These are phyloP conservation scores for Panus rudis DNA, from an alignment of 768 basidiomycete species.

Conservation along the genomic window DNA sequence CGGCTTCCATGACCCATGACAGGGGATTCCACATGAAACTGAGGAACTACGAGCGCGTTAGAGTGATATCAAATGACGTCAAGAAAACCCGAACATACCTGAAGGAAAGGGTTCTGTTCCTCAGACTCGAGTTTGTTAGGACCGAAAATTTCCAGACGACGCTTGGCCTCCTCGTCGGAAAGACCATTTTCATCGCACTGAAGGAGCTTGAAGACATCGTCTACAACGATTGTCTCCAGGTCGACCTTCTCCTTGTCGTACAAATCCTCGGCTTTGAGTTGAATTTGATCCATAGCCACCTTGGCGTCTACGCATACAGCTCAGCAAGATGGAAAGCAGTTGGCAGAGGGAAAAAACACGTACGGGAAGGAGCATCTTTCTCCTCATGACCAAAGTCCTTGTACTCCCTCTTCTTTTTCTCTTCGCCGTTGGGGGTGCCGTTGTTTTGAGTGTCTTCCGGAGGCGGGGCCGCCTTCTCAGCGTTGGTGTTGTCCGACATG, in stretches of 20 bases:
- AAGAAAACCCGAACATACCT: slow-evolving; percentile 37
- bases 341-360: slow-evolving; percentile 23
- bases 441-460: slow-evolving; percentile 37
- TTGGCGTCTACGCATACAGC: slow-evolving; percentile 56
- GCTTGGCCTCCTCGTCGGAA: slow-evolving; percentile 59
- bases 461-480: slow-evolving; percentile 61
- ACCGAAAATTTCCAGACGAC: slow-evolving; percentile 89
- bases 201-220: slow-evolving; percentile 93
- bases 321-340: not conserved
- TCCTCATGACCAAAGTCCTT: slow-evolving; percentile 79
- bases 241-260: slow-evolving; percentile 99
- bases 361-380: slow-evolving; percentile 55
- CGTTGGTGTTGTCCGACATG: slow-evolving; percentile 38
- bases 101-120: slow-evolving; percentile 87
- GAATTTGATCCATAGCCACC: slow-evolving; percentile 84
- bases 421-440: slow-evolving; percentile 15
- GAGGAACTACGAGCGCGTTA: slow-evolving; percentile 53
- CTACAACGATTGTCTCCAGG: slow-evolving; percentile 92
- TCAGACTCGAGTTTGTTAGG: slow-evolving; percentile 92
- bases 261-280: slow-evolving; percentile 86
- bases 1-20: slow-evolving; percentile 99
- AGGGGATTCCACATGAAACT: slow-evolving; percentile 99
- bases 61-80: not conserved
- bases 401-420: slow-evolving; percentile 73
- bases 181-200: slow-evolving; percentile 87